A percentile compares a stretch with the other conserved stretches of the same genome.
These are phyloP conservation scores for Lactifluus subvellereus DNA, from an alignment of 768 basidiomycete genomes.

Conservation along the genomic window DNA sequence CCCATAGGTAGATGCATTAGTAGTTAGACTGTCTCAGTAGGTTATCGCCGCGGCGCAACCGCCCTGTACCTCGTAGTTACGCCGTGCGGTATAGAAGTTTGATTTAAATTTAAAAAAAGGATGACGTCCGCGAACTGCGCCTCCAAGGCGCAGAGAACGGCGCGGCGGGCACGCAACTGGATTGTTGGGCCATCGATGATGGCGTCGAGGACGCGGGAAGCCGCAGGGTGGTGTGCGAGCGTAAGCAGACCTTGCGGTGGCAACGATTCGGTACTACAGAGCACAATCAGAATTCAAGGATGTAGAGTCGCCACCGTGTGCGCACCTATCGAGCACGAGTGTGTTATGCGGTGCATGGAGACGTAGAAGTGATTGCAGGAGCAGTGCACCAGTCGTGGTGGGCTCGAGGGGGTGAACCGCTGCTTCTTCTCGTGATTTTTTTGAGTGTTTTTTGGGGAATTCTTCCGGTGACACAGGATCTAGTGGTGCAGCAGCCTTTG, in stretches of 20 bases:
- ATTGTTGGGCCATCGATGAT: conserved; percentile 66
- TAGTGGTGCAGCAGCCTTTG: not conserved
- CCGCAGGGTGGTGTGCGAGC: conserved; percentile 60
- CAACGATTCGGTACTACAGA: conserved; percentile 51
- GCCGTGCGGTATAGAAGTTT: too few relatives aligned
- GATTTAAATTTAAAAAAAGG: too few relatives aligned
- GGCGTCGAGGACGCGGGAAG: conserved; percentile 74
- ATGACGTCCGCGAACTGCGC: conserved; percentile 76
- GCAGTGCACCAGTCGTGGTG: conserved; percentile 76
- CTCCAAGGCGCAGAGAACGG: conserved; percentile 67
- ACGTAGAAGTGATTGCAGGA: conserved; percentile 77
- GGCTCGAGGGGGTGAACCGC: conserved; percentile 45
- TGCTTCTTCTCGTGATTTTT: conserved; percentile 7
- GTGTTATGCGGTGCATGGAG: conserved; percentile 63
- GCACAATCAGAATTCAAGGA: not conserved
- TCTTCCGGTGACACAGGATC: conserved; percentile 9
- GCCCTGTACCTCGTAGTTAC: too few relatives aligned
- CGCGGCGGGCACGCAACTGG: conserved; percentile 56
- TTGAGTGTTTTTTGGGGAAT: conserved; percentile 26
- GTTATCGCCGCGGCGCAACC: too few relatives aligned
- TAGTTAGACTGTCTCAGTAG: too few relatives aligned
- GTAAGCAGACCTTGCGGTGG: conserved; percentile 52
- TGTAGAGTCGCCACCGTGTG: not conserved
- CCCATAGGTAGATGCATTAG: too few relatives aligned
- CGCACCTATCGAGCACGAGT: conserved; percentile 64